Conservation (phyloP, 768 basidiomycete species). For the Pleurotus salmoneostramineus region DNA sequence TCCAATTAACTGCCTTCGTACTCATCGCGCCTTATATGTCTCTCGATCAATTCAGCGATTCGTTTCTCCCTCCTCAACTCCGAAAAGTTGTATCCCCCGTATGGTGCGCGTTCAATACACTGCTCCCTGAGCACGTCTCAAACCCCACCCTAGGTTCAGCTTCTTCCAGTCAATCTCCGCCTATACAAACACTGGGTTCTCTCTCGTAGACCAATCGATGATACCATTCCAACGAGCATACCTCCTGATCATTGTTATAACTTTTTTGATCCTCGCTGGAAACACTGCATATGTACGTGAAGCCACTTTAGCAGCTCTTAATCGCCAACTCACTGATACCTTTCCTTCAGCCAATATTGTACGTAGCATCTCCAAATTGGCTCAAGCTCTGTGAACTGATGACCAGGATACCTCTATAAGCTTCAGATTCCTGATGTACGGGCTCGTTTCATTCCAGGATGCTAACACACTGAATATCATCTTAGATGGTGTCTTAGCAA, state of each 20-base stretch:
- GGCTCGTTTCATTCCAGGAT: not conserved
- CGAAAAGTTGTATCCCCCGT: slow-evolving; percentile 50
- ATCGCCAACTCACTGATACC: not conserved
- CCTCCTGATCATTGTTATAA: slow-evolving; percentile 69
- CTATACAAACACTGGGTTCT: slow-evolving; percentile 87
- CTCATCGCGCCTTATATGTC: slow-evolving; percentile 83
- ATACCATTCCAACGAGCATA: slow-evolving; percentile 87
- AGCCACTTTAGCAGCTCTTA: not conserved
- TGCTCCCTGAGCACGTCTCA: not conserved
- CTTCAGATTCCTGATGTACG: slow-evolving; percentile 81
- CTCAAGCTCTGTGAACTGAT: not conserved
- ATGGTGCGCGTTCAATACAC: slow-evolving; percentile 45
- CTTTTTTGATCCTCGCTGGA: slow-evolving; percentile 80
- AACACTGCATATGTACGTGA: slow-evolving; percentile 89
- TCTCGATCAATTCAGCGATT: slow-evolving; percentile 47
- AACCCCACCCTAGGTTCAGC: slow-evolving; percentile 57
- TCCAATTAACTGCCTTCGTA: slow-evolving; percentile 68
- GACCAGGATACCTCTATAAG: slow-evolving; percentile 28
- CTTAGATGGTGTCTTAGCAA: slow-evolving; percentile 73
- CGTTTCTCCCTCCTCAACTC: slow-evolving; percentile 59
- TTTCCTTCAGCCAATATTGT: slow-evolving; percentile 74
- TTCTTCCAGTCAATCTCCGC: slow-evolving; percentile 82
- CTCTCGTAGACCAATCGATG: slow-evolving; percentile 88
- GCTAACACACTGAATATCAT: slow-evolving; percentile 4
- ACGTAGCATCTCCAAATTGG: slow-evolving; percentile 26